Evolutionary conservation across 2,329 filamentous ascomycete genomes (phyloP), one percentile per base, ranked within the genome.

Genomic region (Anisogramma anomala): DNA sequence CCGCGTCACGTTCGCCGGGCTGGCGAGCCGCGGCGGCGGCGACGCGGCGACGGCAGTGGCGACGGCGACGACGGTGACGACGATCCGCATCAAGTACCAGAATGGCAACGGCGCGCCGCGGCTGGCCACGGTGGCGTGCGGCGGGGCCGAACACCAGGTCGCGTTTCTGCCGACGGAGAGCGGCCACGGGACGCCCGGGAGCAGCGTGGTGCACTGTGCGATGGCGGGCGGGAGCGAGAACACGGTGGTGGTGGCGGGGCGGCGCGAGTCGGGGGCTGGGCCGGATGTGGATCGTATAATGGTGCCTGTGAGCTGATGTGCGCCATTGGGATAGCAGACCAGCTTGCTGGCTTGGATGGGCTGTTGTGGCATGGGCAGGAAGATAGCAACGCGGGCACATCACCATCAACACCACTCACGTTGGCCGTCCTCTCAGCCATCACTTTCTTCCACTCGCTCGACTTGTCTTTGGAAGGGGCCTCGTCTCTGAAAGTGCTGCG

Each of bases 21-120:
- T 78, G 2, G 57, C 55, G 13, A 67, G 66, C 36, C 55, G 58
- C 2, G 63, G 5, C 22, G 22, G 5, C 22, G 22, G 5, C 22
- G 22, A 23, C n/a, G 22, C 22, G 22, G 22, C 22, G 22, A n/a
- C n/a, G n/a, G n/a, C n/a, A n/a, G n/a, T n/a, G n/a, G n/a, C n/a
- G n/a, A n/a, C n/a, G n/a, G n/a, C 54, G 0, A 57, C 62, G 0
- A 66, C 65, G 1, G 55, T 59, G 10, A 70, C 64, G 0, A 74
- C 74, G 0, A 58, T 80, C n/a, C 56, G 68, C 1, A 63, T 80
- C 42, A 67, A 71, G 49, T 72, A 76, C 52, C 54, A 64, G 20
- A 79, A 79, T 45, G 72, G 73, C 0, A 72, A 80, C 49, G 63
- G 51, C 0, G 54, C 54, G 0, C 65, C 73, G 49, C 58, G 77